phyloP scores from a whole-genome alignment of 495 filamentous ascomycete genomes.

The Neurospora intermedia region DNA sequence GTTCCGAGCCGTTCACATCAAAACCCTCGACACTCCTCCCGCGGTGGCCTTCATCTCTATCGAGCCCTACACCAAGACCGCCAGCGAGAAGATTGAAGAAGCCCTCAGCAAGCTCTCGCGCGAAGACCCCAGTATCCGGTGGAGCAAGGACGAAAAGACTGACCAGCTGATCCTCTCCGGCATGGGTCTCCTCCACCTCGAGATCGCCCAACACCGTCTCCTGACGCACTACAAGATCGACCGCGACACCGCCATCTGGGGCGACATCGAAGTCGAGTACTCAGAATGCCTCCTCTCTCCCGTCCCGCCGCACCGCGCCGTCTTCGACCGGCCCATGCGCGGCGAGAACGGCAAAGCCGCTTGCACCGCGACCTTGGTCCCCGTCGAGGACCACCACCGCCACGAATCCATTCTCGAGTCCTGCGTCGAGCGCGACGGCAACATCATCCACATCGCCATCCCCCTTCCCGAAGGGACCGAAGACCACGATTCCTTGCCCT shows the following conservation, averaged over 20 bases:
- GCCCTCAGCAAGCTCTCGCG: slow-evolving; percentile 65
- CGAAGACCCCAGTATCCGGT: slow-evolving; percentile 89
- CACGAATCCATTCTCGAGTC: slow-evolving; percentile 19
- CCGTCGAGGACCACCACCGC: slow-evolving; percentile 37
- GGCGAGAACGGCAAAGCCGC: slow-evolving; percentile 69
- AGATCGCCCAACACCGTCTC: slow-evolving; percentile 83
- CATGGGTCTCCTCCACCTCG: slow-evolving; percentile 97
- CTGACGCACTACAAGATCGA: slow-evolving; percentile 80
- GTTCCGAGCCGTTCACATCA: slow-evolving; percentile 66
- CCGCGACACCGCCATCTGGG: slow-evolving; percentile 57
- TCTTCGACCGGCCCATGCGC: slow-evolving; percentile 69
- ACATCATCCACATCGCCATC: slow-evolving; percentile 49
- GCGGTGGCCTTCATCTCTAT: slow-evolving; percentile 93
- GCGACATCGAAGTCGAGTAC: slow-evolving; percentile 92
- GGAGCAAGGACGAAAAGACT: slow-evolving; percentile 76
- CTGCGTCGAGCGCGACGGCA: slow-evolving; percentile 37
- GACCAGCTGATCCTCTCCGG: slow-evolving; percentile 88
- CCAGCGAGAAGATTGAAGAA: slow-evolving; percentile 68
- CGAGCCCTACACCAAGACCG: slow-evolving; percentile 68
- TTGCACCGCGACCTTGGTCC: slow-evolving; percentile 57
- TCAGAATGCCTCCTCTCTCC: slow-evolving; percentile 59
- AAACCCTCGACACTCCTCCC: slow-evolving; percentile 81
- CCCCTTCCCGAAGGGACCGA: slow-evolving; percentile 19
- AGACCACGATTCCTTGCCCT: slow-evolving; percentile 34
- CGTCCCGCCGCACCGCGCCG: slow-evolving; percentile 42